Evolutionary conservation across 257 asterid genomes (phyloP).

Genomic region (Nicotiana tomentosiformis): DNA sequence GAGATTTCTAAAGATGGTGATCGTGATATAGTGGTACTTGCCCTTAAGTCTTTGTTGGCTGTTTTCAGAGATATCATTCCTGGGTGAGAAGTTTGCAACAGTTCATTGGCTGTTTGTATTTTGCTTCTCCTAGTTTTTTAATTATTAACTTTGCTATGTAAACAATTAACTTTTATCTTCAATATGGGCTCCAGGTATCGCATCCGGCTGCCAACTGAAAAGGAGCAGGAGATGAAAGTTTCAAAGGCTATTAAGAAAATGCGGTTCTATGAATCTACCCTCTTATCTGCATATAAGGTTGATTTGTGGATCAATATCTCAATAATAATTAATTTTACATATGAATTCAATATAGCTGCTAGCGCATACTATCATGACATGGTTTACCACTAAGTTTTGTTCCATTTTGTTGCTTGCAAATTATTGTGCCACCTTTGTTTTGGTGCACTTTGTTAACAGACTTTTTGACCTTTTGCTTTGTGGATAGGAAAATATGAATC

Average conservation of each 20-base stretch:
- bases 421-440: not conserved
- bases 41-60: slow-evolving; percentile 82
- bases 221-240: slow-evolving; percentile 91
- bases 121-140: not conserved
- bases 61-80: slow-evolving; percentile 94
- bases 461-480: not conserved
- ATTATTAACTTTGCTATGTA: not conserved
- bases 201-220: slow-evolving; percentile 89
- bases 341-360: not conserved
- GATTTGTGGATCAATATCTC: not conserved
- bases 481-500: not conserved
- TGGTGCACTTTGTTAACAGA: not conserved
- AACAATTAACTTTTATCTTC: slow-evolving; percentile 13
- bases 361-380: not conserved
- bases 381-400: not conserved
- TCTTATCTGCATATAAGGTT: slow-evolving; percentile 87
- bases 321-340: not conserved
- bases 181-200: slow-evolving; percentile 58
- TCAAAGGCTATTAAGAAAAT: slow-evolving; percentile 74
- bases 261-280: slow-evolving; percentile 74
- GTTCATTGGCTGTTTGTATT: slow-evolving; percentile 5
- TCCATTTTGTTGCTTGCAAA: not conserved
- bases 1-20: slow-evolving; percentile 69
- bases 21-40: slow-evolving; percentile 51
- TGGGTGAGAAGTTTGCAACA: slow-evolving; percentile 48